phyloP scores from a whole-genome alignment of 2,329 filamentous ascomycete species.

The Lasiodiplodia hormozganensis region DNA sequence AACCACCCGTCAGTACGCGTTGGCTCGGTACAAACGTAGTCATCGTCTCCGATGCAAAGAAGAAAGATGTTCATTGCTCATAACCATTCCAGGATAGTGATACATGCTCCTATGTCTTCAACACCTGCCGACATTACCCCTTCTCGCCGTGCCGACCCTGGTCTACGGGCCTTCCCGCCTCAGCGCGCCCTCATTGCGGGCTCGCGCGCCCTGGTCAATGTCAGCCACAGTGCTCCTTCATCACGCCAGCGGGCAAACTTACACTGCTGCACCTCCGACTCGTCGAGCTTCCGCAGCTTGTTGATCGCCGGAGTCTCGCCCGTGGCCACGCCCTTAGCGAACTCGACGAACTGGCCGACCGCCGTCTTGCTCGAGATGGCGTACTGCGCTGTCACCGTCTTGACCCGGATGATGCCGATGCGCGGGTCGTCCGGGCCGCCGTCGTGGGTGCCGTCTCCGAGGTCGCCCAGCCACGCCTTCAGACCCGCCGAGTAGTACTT shows the following conservation, averaged over 20 bases:
- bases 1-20: conserved; percentile 14
- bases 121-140: conserved; percentile 6
- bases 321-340: conserved; percentile 77
- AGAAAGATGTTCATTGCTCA: conserved; percentile 24
- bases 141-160: neutral
- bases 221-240: conserved; percentile 19
- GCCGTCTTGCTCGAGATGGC: conserved; percentile 68
- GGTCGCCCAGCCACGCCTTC: conserved; percentile 86
- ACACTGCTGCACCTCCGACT: conserved; percentile 63
- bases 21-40: neutral
- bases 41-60: conserved; percentile 9
- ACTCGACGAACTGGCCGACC: conserved; percentile 69
- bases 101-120: neutral
- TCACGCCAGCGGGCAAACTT: conserved; percentile 8
- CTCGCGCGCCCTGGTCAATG: conserved; percentile 25
- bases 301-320: conserved; percentile 76
- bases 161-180: neutral
- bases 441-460: conserved; percentile 79
- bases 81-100: conserved; percentile 7
- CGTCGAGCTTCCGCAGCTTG: conserved; percentile 75
- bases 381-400: conserved; percentile 75
- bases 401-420: conserved; percentile 80
- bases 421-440: conserved; percentile 82
- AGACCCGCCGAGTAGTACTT: conserved; percentile 74
- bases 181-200: conserved; percentile 8